These are phyloP conservation scores for Sordaria brevicollis DNA, from an alignment of 495 filamentous ascomycete species.

Conservation along the genomic window DNA sequence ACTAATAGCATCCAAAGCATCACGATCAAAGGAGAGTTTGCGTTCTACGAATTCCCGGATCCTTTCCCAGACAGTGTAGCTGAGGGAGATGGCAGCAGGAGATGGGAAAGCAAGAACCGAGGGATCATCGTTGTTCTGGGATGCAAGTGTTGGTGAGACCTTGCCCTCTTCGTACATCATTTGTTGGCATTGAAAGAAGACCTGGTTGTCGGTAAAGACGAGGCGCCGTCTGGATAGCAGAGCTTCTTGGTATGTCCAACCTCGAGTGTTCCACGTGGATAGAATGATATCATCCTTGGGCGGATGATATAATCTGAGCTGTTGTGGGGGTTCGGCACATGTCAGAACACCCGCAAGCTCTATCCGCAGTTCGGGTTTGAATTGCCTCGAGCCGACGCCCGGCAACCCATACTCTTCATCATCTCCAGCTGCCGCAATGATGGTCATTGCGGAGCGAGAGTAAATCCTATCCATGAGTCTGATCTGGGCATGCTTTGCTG, in stretches of 20 bases:
- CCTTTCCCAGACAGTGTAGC: neutral
- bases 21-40: neutral
- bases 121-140: neutral
- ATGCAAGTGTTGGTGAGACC: neutral
- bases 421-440: constrained; percentile 21
- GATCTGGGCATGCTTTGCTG: constrained; percentile 17
- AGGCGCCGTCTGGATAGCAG: neutral
- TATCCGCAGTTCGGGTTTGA: neutral
- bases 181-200: neutral
- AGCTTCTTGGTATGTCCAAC: constrained; percentile 3
- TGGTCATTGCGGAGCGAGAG: constrained; percentile 11
- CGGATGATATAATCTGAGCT: neutral
- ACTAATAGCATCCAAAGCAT: neutral
- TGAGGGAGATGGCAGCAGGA: neutral
- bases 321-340: neutral
- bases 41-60: neutral
- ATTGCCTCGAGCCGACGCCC: constrained; percentile 9
- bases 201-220: neutral
- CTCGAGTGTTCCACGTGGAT: neutral
- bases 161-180: neutral
- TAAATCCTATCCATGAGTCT: constrained; percentile 24
- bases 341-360: neutral
- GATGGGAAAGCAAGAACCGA: neutral
- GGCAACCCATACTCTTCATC: constrained; percentile 20
- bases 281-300: neutral